Base-by-base conservation (phyloP, 441 rosid species). In the Populus hybrid region DNA sequence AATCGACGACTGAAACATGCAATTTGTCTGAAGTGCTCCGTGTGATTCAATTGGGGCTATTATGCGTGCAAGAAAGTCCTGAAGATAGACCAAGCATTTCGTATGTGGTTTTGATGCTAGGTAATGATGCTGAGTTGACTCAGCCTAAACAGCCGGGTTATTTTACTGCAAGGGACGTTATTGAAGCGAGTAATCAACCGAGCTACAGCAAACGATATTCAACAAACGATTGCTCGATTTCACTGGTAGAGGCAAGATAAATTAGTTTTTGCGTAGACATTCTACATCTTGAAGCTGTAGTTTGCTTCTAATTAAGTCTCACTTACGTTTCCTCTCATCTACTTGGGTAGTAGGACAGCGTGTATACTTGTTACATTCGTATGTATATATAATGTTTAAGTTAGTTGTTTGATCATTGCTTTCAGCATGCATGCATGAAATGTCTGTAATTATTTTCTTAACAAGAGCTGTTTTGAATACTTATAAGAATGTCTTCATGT, bases 71-170 rank as follows among this genome's bases (percentile, higher is more conserved):
- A 67, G 34, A 16, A 28, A 28, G 30, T 28, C 30, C 30, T 28
- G 30, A 28, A 28, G 30, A 28, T 28, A 28, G 30, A 2, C 71
- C 67, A 18, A 63, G 16, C 70, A 70, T 77, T 74, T 24, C 79
- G 6, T 32, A 28, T 8, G 75, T 38, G 18, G 67, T 72, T 40
- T 64, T 74, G 64, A 75, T 23, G 35, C 3, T 28, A 28, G 30
- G 30, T 2, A 28, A 28, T 28, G 30, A 28, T 1, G 30, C 2
- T 28, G 3, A 42, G 8, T 50, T 77, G 72, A 76, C 83, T 64
- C 65, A 2, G 9, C 83, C 83, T n/a, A 81, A 81, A 73, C 75
- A 77, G 64, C 81, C 83, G 2, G 83, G 73, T 26, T 77, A 73
- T 79, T 81, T 77, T 78, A 81, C 66, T 28, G 78, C 46, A 46